Conservation (phyloP, 768 basidiomycete species). For the Guyanaporus albipodus region DNA sequence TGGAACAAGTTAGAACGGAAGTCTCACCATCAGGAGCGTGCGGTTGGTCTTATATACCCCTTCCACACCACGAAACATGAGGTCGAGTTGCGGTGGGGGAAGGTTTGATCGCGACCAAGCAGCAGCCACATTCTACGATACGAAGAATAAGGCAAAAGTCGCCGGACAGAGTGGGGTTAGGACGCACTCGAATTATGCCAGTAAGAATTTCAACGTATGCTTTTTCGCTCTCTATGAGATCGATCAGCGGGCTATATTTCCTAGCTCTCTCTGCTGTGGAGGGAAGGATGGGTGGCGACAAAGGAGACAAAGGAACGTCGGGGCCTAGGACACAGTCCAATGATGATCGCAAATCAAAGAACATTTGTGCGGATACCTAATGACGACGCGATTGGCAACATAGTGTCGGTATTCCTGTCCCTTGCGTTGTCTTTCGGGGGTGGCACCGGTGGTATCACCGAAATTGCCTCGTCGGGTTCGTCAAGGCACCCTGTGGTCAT, state of each 20-base stretch:
- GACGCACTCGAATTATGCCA: conserved; percentile 82
- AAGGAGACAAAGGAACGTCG: conserved; percentile 21
- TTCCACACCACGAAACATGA: conserved; percentile 94
- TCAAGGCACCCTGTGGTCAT: neutral
- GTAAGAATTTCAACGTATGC: conserved; percentile 87
- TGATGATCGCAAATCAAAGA: conserved; percentile 1
- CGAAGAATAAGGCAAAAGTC: conserved; percentile 8
- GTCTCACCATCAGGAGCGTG: conserved; percentile 59
- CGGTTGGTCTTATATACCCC: conserved; percentile 91
- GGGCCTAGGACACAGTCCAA: conserved; percentile 20
- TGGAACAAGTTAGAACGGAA: neutral
- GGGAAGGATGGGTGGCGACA: conserved; percentile 18
- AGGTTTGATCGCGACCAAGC: conserved; percentile 97
- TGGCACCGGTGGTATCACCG: conserved; percentile 6
- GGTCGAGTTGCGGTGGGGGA: conserved; percentile 86
- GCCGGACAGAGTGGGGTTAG: conserved; percentile 4
- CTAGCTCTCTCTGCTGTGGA: conserved; percentile 47
- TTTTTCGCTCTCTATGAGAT: conserved; percentile 94
- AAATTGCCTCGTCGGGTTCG: neutral
- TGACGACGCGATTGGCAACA: conserved; percentile 16
- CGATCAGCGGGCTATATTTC: conserved; percentile 78
- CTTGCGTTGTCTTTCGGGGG: conserved; percentile 21
- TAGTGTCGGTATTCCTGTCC: neutral
- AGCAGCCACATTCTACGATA: conserved; percentile 85
- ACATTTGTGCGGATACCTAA: conserved; percentile 18